Evolutionary conservation across 2,329 filamentous ascomycete genomes (phyloP).

Genomic region (Leptoxyphium fumago): DNA sequence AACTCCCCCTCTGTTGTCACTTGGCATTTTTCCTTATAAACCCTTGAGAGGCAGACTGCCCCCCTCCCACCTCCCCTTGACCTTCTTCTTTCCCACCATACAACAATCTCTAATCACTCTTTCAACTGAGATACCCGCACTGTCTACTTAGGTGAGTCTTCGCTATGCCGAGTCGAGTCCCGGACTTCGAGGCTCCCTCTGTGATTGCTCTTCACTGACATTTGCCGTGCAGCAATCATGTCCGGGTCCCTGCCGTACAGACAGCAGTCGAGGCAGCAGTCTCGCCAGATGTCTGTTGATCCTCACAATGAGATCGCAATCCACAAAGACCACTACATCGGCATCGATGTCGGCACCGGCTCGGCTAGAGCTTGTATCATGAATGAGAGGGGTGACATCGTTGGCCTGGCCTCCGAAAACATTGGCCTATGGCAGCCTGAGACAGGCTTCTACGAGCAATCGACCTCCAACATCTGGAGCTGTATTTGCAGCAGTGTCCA

Average conservation of each 20-base stretch:
- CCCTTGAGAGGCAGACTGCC: no score
- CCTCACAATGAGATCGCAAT: constrained; percentile 43
- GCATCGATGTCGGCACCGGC: constrained; percentile 92
- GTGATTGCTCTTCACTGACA: no score
- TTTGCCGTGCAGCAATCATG: not conserved
- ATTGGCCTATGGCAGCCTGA: constrained; percentile 39
- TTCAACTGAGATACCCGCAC: no score
- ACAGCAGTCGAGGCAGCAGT: constrained; percentile 23
- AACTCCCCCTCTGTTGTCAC: no score
- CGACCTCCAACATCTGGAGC: constrained; percentile 89
- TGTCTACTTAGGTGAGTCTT: no score
- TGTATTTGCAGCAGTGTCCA: constrained; percentile 85
- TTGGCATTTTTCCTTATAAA: no score
- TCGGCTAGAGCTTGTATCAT: constrained; percentile 94
- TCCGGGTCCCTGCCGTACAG: constrained; percentile 16
- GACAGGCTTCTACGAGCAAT: constrained; percentile 66
- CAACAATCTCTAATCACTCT: no score
- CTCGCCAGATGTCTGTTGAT: constrained; percentile 34
- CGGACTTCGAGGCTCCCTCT: no score
- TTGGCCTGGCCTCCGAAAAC: constrained; percentile 39
- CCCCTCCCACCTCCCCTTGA: no score
- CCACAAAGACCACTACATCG: constrained; percentile 52
- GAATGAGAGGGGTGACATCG: constrained; percentile 78
- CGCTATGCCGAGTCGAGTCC: no score
- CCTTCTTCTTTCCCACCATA: no score